Evolutionary conservation across 2,329 filamentous ascomycete genomes (phyloP).

Genomic region (Helotiales sp.): DNA sequence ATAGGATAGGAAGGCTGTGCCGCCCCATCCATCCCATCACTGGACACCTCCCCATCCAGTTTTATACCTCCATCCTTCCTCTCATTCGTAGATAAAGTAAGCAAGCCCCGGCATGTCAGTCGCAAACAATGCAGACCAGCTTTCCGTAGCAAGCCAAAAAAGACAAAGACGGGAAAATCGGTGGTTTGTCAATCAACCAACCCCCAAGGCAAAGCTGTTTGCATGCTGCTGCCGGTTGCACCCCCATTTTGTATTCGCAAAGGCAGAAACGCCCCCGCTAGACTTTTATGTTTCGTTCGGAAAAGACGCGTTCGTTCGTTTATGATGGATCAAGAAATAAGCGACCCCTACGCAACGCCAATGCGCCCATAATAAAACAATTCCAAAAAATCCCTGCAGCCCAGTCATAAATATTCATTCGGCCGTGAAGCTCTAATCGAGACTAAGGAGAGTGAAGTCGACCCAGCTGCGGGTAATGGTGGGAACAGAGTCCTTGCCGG

Average conservation of each 20-base stretch:
- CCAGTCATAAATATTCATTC: constrained; percentile 18
- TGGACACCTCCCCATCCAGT: not conserved
- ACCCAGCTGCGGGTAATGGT: constrained; percentile 38
- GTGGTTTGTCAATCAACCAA: not conserved
- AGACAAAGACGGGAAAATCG: not conserved
- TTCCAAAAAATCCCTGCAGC: constrained; percentile 17
- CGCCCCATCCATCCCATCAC: not conserved
- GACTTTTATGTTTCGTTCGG: not conserved
- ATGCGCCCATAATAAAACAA: constrained; percentile 32
- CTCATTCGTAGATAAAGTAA: not conserved
- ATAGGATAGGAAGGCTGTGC: not conserved
- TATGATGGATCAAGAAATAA: not conserved
- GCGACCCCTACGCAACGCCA: constrained; percentile 30
- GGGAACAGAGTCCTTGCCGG: constrained; percentile 33
- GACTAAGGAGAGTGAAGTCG: constrained; percentile 29
- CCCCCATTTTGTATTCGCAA: constrained; percentile 4
- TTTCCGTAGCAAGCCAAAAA: not conserved
- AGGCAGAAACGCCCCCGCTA: not conserved
- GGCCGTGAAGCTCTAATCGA: constrained; percentile 15
- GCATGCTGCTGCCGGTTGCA: not conserved
- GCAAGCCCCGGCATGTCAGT: not conserved
- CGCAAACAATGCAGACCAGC: not conserved
- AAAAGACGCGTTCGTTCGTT: not conserved
- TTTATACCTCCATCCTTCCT: not conserved
- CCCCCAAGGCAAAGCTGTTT: not conserved